Conservation (phyloP, 257 asterid genomes). For the Ocimum tenuiflorum region DNA sequence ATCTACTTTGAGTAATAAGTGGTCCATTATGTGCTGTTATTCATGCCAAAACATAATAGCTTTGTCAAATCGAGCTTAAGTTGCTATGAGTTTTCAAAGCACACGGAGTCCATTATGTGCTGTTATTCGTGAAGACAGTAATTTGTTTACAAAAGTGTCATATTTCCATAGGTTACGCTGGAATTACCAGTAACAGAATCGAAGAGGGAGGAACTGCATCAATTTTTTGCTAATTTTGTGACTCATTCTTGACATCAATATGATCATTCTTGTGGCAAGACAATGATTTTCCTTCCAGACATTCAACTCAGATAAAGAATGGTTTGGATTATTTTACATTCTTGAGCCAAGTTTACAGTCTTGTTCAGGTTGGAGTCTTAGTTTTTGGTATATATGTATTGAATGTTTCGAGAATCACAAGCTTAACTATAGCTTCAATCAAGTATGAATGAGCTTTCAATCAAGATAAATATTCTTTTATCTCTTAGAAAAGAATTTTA, state of each 20-base stretch:
- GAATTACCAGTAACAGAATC: constrained; percentile 50
- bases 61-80: background rate
- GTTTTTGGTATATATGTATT: too few species aligned
- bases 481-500: too few species aligned
- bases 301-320: background rate
- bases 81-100: too few species aligned
- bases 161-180: constrained; percentile 60
- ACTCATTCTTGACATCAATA: constrained; percentile 31
- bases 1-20: background rate
- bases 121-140: too few species aligned
- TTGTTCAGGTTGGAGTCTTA: too few species aligned
- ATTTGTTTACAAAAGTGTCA: too few species aligned
- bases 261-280: background rate
- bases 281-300: background rate
- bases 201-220: constrained; percentile 50
- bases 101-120: too few species aligned
- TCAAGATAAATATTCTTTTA: too few species aligned
- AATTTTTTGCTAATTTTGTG: constrained; percentile 30
- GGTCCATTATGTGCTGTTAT: background rate
- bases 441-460: too few species aligned
- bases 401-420: too few species aligned
- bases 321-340: background rate
- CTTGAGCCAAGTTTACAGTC: too few species aligned
- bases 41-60: background rate
- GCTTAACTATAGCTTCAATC: too few species aligned